Conservation (phyloP, 2,329 filamentous ascomycete species). For the Ascochyta lentis region DNA sequence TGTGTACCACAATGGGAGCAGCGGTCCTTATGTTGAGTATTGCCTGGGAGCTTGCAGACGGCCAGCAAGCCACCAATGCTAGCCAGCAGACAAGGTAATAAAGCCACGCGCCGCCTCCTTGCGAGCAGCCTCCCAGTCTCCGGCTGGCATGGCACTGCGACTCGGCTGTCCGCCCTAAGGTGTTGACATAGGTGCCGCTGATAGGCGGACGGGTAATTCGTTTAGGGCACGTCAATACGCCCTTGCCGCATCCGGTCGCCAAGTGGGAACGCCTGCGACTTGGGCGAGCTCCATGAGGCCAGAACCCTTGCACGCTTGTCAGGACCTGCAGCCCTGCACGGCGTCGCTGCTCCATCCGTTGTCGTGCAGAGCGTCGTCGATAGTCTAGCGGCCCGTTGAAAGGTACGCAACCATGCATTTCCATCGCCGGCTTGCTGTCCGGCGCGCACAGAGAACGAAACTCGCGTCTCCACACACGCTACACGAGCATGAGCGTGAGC, state of each 20-base stretch:
- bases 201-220: conserved; percentile 17
- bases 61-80: conserved; percentile 28
- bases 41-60: conserved; percentile 27
- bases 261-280: conserved; percentile 2
- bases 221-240: conserved; percentile 16
- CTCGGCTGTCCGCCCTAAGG: conserved; percentile 8
- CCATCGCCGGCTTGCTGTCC: conserved; percentile 6
- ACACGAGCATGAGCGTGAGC: conserved; percentile 1
- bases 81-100: conserved; percentile 30
- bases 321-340: conserved; percentile 21
- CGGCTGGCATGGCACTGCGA: conserved; percentile 29
- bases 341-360: conserved; percentile 14
- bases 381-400: conserved; percentile 20
- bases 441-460: background rate
- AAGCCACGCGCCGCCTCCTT: conserved; percentile 34
- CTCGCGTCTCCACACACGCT: conserved; percentile 1
- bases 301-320: conserved; percentile 14
- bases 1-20: conserved; percentile 28
- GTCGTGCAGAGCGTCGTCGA: conserved; percentile 16
- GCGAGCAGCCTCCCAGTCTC: conserved; percentile 25
- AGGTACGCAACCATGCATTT: conserved; percentile 13
- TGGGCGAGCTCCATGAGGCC: conserved; percentile 9
- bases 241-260: conserved; percentile 13
- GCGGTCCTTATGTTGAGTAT: conserved; percentile 38
- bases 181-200: conserved; percentile 22